Evolutionary conservation across 345 rosid species (phyloP), one percentile per base, ranked within the genome.

Genomic region (Hypericum perforatum): DNA sequence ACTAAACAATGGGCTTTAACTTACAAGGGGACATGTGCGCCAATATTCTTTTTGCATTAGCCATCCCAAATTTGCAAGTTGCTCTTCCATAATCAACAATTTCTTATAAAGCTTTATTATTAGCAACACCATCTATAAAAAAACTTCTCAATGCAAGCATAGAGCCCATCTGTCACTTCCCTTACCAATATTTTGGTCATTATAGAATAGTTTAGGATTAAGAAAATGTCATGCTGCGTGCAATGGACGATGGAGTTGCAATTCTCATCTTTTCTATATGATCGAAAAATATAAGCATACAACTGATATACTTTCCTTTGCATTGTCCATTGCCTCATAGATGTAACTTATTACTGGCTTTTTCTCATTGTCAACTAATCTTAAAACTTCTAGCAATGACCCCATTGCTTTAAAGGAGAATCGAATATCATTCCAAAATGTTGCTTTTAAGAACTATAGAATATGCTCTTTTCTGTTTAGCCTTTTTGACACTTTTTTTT

Each of bases 211-310:
- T 6, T 16, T 16, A 0, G 7, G 62, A 49, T 63, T 63, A 9
- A 42, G 37, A 11, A 41, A 59, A 22, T 29, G 39, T 4, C 36
- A 14, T 11, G 12, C 54, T 37, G 42, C 61, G 45, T 59, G 56
- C 13, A 69, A 49, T 7, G 56, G 62, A 8, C 29, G 13, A 43
- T 63, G 40, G 11, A 59, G 58, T 42, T 59, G 51, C 5, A 0
- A 2, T 6, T 63, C 45, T 52, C 74, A 59, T 9, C 50, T 48
- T 0, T 2, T 0, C 40, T 69, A 65, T 47, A 59, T 69, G 5
- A 69, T 53, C 10, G 5, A 8, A 49, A 37, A 0, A 63, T 10
- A 1, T 49, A 10, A 16, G 6, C 10, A 37, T 60, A 66, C 39
- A 41, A 54, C 0, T 37, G 15, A 59, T 45, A 16, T 52, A 5